phyloP scores from a whole-genome alignment of 495 filamentous ascomycete genomes.

The Penicillium coprophilum region DNA sequence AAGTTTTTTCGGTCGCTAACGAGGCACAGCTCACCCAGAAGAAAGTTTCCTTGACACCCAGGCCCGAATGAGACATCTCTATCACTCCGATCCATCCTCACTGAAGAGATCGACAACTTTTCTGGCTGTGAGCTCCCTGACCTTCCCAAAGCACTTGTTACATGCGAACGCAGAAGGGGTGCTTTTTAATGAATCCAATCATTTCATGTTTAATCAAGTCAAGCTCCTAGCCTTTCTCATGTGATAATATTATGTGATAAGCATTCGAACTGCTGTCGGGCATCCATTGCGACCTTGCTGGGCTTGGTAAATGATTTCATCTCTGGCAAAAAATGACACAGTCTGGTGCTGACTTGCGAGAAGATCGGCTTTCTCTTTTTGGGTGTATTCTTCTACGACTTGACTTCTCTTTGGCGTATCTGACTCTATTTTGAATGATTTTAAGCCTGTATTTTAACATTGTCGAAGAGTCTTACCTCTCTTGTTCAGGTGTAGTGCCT shows the following conservation, averaged over 20 bases:
- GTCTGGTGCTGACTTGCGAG: neutral
- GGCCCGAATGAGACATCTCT: neutral
- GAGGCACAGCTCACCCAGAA: conserved; percentile 24
- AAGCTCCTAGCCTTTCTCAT: neutral
- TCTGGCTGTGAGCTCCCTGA: neutral
- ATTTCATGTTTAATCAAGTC: neutral
- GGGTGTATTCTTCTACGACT: neutral
- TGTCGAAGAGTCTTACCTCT: neutral
- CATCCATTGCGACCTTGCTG: neutral
- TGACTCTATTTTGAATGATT: neutral
- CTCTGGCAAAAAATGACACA: neutral
- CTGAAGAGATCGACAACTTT: neutral
- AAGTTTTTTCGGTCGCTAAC: conserved; percentile 9
- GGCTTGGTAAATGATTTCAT: neutral
- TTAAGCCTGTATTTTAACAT: neutral
- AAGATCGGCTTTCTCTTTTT: neutral
- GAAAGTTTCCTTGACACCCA: conserved; percentile 7
- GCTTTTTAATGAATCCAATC: neutral
- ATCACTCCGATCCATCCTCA: neutral
- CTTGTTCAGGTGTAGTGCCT: neutral
- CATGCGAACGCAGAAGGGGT: neutral
- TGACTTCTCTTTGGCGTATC: neutral
- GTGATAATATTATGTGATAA: no score
- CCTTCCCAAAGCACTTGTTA: neutral
- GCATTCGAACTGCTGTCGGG: neutral